Conservation (phyloP, 2,329 filamentous ascomycete genomes). For the Sordariomycetes sp. region DNA sequence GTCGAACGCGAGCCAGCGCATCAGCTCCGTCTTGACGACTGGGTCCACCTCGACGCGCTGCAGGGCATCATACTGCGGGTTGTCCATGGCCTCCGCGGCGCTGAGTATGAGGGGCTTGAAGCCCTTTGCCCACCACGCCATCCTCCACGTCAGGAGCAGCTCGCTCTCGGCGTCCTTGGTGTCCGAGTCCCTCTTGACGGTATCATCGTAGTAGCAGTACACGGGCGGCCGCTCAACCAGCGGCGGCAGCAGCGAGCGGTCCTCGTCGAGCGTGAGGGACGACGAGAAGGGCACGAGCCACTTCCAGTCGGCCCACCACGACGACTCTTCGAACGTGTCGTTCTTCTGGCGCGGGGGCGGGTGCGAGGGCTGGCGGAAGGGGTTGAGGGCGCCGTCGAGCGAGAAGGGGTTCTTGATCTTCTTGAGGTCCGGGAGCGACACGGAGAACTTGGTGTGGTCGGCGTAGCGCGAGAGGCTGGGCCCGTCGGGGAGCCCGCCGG, state of each 20-base stretch:
- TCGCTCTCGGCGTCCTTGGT: conserved; percentile 62
- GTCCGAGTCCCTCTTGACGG: conserved; percentile 45
- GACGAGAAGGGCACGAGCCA: conserved; percentile 82
- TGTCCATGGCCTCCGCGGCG: conserved; percentile 67
- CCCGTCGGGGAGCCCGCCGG: conserved; percentile 30
- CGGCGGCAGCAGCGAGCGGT: conserved; percentile 70
- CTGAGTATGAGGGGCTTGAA: conserved; percentile 77
- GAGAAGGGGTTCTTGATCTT: conserved; percentile 23
- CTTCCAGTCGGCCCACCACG: conserved; percentile 81
- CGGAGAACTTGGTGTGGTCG: conserved; percentile 34
- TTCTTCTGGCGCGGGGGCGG: conserved; percentile 62
- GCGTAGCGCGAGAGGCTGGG: conserved; percentile 33
- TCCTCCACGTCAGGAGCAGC: conserved; percentile 74
- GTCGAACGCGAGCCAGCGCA: conserved; percentile 87
- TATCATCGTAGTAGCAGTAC: conserved; percentile 83
- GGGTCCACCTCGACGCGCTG: conserved; percentile 48
- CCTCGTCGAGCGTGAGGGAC: conserved; percentile 65
- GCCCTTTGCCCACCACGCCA: conserved; percentile 91
- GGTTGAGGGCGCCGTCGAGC: conserved; percentile 39
- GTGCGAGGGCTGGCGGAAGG: conserved; percentile 58
- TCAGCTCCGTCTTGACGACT: conserved; percentile 54
- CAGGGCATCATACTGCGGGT: conserved; percentile 63
- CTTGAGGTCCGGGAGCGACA: conserved; percentile 28
- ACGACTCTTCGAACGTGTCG: conserved; percentile 63
- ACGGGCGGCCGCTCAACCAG: conserved; percentile 56